Evolutionary conservation across 768 basidiomycete species (phyloP).

Genomic region (Tricholoma hemisulphureum): DNA sequence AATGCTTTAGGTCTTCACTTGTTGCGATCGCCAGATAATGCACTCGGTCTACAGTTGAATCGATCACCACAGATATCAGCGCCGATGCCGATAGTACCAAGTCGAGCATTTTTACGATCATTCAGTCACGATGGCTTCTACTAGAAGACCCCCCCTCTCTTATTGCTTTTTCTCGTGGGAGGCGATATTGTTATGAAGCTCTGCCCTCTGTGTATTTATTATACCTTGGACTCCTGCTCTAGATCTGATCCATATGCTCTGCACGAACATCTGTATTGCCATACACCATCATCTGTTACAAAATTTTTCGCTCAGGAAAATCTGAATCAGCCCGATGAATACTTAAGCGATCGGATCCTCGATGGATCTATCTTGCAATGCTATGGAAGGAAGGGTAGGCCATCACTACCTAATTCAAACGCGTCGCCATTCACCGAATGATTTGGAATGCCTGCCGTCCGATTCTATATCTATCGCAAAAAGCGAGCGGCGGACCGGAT

Average conservation of each 20-base stretch:
- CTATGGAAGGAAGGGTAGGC: not conserved
- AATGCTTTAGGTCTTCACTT: constrained; percentile 5
- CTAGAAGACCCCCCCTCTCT: not conserved
- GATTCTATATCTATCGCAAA: too few relatives aligned
- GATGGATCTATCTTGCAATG: not conserved
- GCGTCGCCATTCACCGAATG: too few relatives aligned
- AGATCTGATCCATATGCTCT: not conserved
- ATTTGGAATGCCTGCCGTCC: too few relatives aligned
- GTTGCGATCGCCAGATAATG: constrained; percentile 1
- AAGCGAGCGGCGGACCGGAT: too few relatives aligned
- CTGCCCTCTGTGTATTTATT: not conserved
- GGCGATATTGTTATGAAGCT: not conserved
- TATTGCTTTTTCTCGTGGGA: not conserved
- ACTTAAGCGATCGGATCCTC: not conserved
- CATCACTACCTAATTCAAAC: too few relatives aligned
- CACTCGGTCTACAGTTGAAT: not conserved
- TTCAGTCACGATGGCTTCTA: constrained; percentile 1
- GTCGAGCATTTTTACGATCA: constrained; percentile 1
- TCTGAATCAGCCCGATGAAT: not conserved
- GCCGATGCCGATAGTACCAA: constrained; percentile 1
- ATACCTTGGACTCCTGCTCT: not conserved
- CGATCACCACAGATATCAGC: constrained; percentile 2
- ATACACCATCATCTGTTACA: too few relatives aligned
- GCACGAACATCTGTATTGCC: not conserved
- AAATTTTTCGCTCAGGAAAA: too few relatives aligned